A percentile compares a stretch with the other conserved stretches of the same genome.
These are phyloP conservation scores for Ciborinia camelliae DNA, from an alignment of 2,329 filamentous ascomycete species.

Conservation along the genomic window DNA sequence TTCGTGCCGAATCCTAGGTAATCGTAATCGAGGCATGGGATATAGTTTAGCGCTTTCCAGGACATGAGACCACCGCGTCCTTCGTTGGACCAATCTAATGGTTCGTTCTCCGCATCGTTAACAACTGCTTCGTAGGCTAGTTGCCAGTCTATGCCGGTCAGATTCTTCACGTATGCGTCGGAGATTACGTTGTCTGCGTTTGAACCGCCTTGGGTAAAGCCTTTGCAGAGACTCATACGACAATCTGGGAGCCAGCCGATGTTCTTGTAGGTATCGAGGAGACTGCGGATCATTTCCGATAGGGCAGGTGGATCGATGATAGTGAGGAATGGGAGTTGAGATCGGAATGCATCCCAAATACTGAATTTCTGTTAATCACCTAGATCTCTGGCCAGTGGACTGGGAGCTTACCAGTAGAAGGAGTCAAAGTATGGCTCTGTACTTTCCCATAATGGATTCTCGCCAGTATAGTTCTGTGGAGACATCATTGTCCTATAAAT, in stretches of 20 bases:
- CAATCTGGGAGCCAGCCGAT: conserved; percentile 44
- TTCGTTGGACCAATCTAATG: conserved; percentile 65
- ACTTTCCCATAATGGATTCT: conserved; percentile 65
- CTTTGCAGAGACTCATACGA: conserved; percentile 68
- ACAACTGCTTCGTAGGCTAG: conserved; percentile 66
- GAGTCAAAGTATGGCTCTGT: conserved; percentile 70
- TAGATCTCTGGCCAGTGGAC: conserved; percentile 44
- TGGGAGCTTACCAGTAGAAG: conserved; percentile 45
- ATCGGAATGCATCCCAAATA: conserved; percentile 69
- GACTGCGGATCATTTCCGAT: conserved; percentile 63
- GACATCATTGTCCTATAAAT: conserved; percentile 67
- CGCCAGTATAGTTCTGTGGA: conserved; percentile 70
- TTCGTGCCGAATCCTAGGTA: conserved; percentile 62
- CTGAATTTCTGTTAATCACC: conserved; percentile 36
- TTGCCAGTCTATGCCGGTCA: conserved; percentile 65
- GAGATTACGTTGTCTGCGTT: conserved; percentile 68
- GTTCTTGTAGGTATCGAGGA: conserved; percentile 67
- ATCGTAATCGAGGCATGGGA: conserved; percentile 66
- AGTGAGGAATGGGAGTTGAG: conserved; percentile 65
- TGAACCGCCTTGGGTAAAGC: conserved; percentile 68
- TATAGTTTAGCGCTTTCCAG: conserved; percentile 68
- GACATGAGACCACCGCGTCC: conserved; percentile 67
- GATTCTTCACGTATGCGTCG: conserved; percentile 65
- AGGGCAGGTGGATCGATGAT: conserved; percentile 62
- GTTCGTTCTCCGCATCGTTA: conserved; percentile 52